A percentile compares a stretch with the other conserved stretches of the same genome.
Conservation (phyloP, 2,329 filamentous ascomycete species). For the Dactylellina haptotyla region DNA sequence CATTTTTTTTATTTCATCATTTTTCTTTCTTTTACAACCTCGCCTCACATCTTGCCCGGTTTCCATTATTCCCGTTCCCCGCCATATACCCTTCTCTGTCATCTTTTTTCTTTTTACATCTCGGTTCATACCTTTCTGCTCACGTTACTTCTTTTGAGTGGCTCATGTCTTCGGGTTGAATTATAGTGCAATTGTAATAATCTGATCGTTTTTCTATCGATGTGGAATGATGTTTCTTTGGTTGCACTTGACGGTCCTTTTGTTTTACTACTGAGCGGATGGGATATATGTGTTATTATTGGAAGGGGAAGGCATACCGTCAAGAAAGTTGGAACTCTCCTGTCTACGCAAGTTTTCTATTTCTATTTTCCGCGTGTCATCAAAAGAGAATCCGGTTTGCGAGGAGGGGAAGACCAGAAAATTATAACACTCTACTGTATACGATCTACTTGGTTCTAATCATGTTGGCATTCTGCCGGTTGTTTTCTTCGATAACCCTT, state of each 20-base stretch:
- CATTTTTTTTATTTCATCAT: conserved; percentile 13
- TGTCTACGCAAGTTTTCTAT: conserved; percentile 1
- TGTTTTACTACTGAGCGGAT: conserved; percentile 25
- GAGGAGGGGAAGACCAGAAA: conserved; percentile 1
- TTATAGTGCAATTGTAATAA: conserved; percentile 55
- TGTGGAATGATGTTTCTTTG: conserved; percentile 44
- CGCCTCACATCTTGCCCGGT: conserved; percentile 16
- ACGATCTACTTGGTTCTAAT: background rate
- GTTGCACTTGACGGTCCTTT: conserved; percentile 37
- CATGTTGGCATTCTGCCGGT: background rate
- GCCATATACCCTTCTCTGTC: conserved; percentile 44
- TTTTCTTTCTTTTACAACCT: conserved; percentile 6
- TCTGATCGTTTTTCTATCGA: conserved; percentile 50
- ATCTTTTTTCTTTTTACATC: conserved; percentile 6
- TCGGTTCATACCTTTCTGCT: conserved; percentile 4
- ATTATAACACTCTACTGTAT: background rate
- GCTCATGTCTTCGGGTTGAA: conserved; percentile 50
- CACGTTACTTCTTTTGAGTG: conserved; percentile 35
- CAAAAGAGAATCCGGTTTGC: background rate
- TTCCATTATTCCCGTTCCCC: conserved; percentile 1
- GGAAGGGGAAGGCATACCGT: conserved; percentile 11
- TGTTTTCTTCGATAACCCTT: background rate
- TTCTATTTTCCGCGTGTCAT: conserved; percentile 5
- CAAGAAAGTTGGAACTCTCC: background rate
- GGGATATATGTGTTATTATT: background rate